These are phyloP conservation scores for Metarhizium guizhouense DNA, from an alignment of 2,329 filamentous ascomycete genomes.

Conservation along the genomic window DNA sequence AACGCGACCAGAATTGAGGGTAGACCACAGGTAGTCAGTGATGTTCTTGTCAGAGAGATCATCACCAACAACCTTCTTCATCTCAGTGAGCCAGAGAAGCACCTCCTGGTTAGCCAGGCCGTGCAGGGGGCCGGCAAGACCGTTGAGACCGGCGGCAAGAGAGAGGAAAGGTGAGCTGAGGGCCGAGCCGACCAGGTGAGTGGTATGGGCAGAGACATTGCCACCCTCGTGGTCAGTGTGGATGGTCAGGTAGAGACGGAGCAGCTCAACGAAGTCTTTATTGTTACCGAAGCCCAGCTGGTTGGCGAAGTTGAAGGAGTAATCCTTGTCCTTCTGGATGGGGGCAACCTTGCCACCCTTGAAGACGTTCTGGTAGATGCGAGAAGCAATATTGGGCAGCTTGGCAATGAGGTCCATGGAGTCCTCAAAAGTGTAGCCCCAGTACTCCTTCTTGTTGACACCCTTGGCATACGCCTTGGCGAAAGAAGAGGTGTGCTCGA, in stretches of 20 bases:
- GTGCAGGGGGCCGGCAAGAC: constrained; percentile 95
- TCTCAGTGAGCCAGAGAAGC: constrained; percentile 97
- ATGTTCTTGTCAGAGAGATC: constrained; percentile 95
- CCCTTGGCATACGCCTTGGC: constrained; percentile 98
- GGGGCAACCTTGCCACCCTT: constrained; percentile 97
- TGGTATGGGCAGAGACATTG: constrained; percentile 97
- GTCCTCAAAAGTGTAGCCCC: constrained; percentile 98
- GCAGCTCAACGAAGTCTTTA: constrained; percentile 93
- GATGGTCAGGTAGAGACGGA: constrained; percentile 98
- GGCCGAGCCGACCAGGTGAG: constrained; percentile 92
- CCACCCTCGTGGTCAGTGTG: constrained; percentile 99
- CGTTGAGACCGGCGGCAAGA: constrained; percentile 91
- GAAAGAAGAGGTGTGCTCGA: constrained; percentile 97
- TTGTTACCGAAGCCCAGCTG: constrained; percentile 95
- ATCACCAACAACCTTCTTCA: constrained; percentile 91
- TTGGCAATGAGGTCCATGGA: constrained; percentile 99
- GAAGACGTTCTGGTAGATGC: constrained; percentile 99
- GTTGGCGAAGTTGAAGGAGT: constrained; percentile 98
- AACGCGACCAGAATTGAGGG: constrained; percentile 89
- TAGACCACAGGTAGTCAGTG: constrained; percentile 98
- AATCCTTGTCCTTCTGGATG: constrained; percentile 98
- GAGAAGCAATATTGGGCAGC: constrained; percentile 93
- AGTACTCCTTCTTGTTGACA: constrained; percentile 99
- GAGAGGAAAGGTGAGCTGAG: constrained; percentile 97
- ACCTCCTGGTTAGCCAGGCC: constrained; percentile 99